Evolutionary conservation across 108 stramenopile species (phyloP).

Genomic region (Fistulifera pelliculosa): DNA sequence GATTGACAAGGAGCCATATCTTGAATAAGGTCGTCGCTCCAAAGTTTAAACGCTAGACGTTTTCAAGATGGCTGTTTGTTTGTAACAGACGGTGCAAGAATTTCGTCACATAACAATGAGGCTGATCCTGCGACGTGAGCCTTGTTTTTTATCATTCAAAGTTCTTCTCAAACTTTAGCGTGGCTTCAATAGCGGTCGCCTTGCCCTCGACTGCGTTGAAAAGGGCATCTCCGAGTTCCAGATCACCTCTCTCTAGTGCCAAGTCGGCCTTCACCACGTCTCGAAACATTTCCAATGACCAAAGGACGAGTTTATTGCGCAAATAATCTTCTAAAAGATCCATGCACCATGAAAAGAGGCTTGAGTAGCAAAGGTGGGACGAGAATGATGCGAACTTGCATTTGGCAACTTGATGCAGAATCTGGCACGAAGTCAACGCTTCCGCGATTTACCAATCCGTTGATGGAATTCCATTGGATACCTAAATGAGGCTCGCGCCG

Average conservation of each 20-base stretch:
- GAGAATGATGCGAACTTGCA: slow-evolving; percentile 69
- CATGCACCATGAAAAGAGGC: slow-evolving; percentile 59
- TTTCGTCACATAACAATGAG: too few relatives aligned
- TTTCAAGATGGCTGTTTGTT: too few relatives aligned
- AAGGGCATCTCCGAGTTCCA: slow-evolving; percentile 79
- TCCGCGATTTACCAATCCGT: slow-evolving; percentile 64
- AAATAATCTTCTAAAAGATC: slow-evolving; percentile 71
- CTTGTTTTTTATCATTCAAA: too few relatives aligned
- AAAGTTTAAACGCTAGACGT: too few relatives aligned
- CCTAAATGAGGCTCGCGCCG: slow-evolving; percentile 43
- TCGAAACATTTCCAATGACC: slow-evolving; percentile 85
- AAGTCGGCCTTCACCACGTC: slow-evolving; percentile 84
- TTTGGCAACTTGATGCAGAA: slow-evolving; percentile 33
- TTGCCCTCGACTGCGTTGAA: slow-evolving; percentile 80
- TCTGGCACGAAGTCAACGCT: slow-evolving; percentile 46
- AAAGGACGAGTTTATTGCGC: slow-evolving; percentile 75
- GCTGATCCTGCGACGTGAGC: too few relatives aligned
- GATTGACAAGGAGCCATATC: too few relatives aligned
- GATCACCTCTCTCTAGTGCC: slow-evolving; percentile 74
- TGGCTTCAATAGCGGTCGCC: slow-evolving; percentile 70
- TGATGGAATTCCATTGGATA: slow-evolving; percentile 70
- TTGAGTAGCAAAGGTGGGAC: slow-evolving; percentile 63
- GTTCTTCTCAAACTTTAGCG: slow-evolving; percentile 11
- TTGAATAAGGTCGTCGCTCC: too few relatives aligned
- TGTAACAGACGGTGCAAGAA: too few relatives aligned